phyloP scores from a whole-genome alignment of 257 asterid genomes.

The Ilex asprella region DNA sequence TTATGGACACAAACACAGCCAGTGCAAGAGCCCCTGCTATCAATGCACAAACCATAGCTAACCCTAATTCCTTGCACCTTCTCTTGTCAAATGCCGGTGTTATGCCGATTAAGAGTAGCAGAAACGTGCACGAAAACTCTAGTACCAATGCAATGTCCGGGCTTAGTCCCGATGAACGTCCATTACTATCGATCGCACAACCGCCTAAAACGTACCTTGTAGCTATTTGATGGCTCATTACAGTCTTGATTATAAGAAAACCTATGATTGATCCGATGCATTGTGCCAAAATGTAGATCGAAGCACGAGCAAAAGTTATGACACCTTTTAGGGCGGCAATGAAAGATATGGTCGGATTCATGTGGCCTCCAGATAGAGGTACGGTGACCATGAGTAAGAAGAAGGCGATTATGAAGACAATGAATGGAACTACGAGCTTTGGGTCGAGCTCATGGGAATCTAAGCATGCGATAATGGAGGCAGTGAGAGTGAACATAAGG shows the following conservation, averaged over 20 bases:
- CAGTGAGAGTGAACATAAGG: background rate
- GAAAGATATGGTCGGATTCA: background rate
- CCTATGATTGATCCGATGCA: slow-evolving; percentile 1
- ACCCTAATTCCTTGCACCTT: slow-evolving; percentile 1
- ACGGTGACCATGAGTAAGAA: background rate
- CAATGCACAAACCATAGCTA: background rate
- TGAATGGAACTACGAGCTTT: background rate
- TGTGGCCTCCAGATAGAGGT: background rate
- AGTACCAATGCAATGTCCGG: background rate
- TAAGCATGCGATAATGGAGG: background rate
- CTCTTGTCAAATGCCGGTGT: slow-evolving; percentile 2
- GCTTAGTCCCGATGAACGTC: background rate
- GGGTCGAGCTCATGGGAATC: background rate
- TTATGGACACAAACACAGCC: slow-evolving; percentile 3
- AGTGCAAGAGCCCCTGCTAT: slow-evolving; percentile 1
- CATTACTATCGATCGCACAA: background rate
- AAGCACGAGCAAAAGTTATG: slow-evolving; percentile 3
- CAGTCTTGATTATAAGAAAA: background rate
- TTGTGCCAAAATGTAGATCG: background rate
- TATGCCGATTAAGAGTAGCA: background rate
- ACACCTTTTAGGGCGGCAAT: background rate
- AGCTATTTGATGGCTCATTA: background rate
- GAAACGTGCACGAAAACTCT: background rate
- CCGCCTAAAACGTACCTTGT: background rate
- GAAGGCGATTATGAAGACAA: background rate